Evolutionary conservation across 106 monocot species (phyloP).

Genomic region (Narthecium ossifragum): DNA sequence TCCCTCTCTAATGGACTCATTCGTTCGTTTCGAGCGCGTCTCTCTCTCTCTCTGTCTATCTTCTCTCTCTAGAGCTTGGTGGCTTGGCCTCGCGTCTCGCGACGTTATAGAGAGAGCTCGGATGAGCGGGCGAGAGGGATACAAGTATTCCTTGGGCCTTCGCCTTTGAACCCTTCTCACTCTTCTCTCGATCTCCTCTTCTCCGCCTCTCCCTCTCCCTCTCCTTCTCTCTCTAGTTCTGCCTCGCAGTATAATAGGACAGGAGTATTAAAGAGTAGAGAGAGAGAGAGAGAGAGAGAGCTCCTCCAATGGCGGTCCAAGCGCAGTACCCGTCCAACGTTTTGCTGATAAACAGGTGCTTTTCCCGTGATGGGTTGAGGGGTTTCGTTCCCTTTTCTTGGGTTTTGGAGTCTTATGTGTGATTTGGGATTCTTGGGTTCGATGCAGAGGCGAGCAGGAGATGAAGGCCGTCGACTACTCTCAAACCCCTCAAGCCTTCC

Average conservation of each 20-base stretch:
- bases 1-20: slow-evolving; percentile 8
- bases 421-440: background rate
- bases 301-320: slow-evolving; percentile 54
- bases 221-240: slow-evolving; percentile 3
- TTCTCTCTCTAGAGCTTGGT: background rate
- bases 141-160: too few relatives aligned
- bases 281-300: too few relatives aligned
- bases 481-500: slow-evolving; percentile 1
- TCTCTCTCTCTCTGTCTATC: background rate
- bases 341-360: slow-evolving; percentile 45
- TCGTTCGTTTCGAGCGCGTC: slow-evolving; percentile 5
- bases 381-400: background rate
- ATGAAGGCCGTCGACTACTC: slow-evolving; percentile 21
- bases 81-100: too few relatives aligned
- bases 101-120: too few relatives aligned
- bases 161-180: too few relatives aligned
- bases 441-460: slow-evolving; percentile 19
- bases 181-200: background rate
- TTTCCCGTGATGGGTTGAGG: background rate
- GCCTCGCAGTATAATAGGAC: background rate
- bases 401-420: background rate
- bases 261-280: background rate
- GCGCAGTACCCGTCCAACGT: slow-evolving; percentile 60
- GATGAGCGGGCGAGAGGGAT: too few relatives aligned
- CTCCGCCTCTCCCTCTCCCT: background rate